Evolutionary conservation across 257 asterid genomes (phyloP).

Genomic region (Solanum arcanum): DNA sequence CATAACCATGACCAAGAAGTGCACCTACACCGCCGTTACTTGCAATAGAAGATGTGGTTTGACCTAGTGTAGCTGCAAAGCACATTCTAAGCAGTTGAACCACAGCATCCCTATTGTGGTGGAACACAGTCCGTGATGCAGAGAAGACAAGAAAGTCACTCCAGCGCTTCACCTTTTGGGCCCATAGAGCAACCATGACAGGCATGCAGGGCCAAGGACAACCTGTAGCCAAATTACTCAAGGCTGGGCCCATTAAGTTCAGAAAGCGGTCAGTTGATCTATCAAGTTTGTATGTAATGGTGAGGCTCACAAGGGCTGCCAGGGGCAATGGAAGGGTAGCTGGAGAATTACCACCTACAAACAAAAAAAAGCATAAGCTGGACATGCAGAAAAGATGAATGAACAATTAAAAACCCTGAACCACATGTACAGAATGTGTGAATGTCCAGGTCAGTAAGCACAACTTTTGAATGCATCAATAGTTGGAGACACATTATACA

Average conservation of each 20-base stretch:
- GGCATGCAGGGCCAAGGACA: slow-evolving; percentile 99
- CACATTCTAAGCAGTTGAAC: slow-evolving; percentile 88
- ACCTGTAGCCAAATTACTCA: slow-evolving; percentile 59
- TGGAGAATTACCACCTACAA: slow-evolving; percentile 60
- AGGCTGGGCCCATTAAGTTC: slow-evolving; percentile 58
- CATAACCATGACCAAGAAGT: slow-evolving; percentile 95
- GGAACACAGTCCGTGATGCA: slow-evolving; percentile 82
- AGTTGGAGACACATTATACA: not conserved
- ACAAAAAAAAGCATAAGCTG: not conserved
- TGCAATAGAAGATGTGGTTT: slow-evolving; percentile 37
- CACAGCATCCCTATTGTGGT: slow-evolving; percentile 70
- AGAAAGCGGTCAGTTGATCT: slow-evolving; percentile 48
- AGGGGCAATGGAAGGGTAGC: slow-evolving; percentile 80
- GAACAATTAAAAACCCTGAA: not conserved
- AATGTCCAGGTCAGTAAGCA: not conserved
- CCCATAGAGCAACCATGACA: slow-evolving; percentile 69
- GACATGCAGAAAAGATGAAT: not conserved
- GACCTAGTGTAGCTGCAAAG: slow-evolving; percentile 66
- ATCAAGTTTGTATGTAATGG: slow-evolving; percentile 84
- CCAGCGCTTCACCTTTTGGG: slow-evolving; percentile 93
- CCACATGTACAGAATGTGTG: not conserved
- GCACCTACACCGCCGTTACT: slow-evolving; percentile 78
- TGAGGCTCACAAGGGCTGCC: slow-evolving; percentile 91
- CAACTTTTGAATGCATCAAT: not conserved
- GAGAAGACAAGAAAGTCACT: slow-evolving; percentile 75